Evolutionary conservation across 306 rosid species (phyloP), one percentile per base, ranked within the genome.

Genomic region (Sicyos baderoa): DNA sequence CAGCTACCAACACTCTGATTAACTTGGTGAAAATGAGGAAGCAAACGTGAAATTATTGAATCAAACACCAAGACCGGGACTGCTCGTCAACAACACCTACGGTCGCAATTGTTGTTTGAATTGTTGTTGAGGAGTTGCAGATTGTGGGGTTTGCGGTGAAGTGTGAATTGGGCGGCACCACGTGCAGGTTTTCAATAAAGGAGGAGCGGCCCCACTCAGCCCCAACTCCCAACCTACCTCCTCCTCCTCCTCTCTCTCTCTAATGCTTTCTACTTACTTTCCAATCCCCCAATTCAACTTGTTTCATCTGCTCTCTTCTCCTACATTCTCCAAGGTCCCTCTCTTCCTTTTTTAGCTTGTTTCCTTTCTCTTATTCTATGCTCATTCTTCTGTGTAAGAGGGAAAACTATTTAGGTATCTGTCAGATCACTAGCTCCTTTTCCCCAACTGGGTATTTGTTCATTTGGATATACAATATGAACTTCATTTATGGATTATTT

Each of bases 201-300:
- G 77, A 67, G 82, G 55, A 68, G 77, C 35, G 75, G 45, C 73
- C 42, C 76, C 65, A 25, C 72, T 56, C 0, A 21, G 19, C 76
- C 79, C 71, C 51, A 73, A 74, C 79, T 27, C 91, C 91, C 62
- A 77, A 91, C 96, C 97, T 85, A 84, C 84, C 83, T 56, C 74
- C 74, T 42, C 76, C 18, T 12, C 49, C 62, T 66, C 29, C 25
- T 73, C 21, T 21, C 7, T 74, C 29, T 49, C n/a, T 32, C 13
- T 25, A 66, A 66, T 45, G 7, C 21, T 45, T 10, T 35, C 29
- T 52, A 22, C 49, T 55, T 15, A 54, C 49, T 55, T 15, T 35
- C 37, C 32, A 70, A 54, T 23, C 6, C 8, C 35, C 3, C 12
- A 37, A 35, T 25, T 54, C 40, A 53, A 54, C 52, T 55, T 6